Base-by-base conservation (phyloP, 805 yeast species). In the Suhomyces xylopsoci region DNA sequence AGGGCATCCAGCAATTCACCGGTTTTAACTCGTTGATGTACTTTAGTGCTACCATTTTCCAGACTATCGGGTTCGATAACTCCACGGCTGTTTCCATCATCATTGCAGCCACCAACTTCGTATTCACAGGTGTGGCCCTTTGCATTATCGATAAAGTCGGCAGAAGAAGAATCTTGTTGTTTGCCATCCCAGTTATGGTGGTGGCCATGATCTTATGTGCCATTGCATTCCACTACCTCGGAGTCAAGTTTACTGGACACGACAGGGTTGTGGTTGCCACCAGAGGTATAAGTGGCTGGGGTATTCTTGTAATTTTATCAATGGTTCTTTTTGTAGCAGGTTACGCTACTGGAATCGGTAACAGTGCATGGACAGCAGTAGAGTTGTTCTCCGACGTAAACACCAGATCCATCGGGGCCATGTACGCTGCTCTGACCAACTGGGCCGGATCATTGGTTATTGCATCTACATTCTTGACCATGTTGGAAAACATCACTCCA, bases 281-380 rank as follows among this genome's bases (percentile, higher is more conserved):
- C 28, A 67, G 74, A 19, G 82, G 83, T 5, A 83, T 86, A 50
- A 73, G 83, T 25, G 84, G 90, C 2, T 92, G 97, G 97, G 96
- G 97, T 19, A 82, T 88, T 56, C 84, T 92, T 14, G 83, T 93
- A 51, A 87, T 94, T 57, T 78, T 91, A 38, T 85, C 90, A 50
- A 91, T 92, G 89, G 90, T 93, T 57, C 68, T 83, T 41, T 94
- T 78, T 65, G 97, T 92, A 45, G 97, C 96, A 2, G 84, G 87
- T 50, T 93, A 92, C 67, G 97, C 97, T 47, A 76, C 90, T 59
- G 98, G 98, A 60, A 89, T 92, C 60, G 99, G 99, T 73, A 92
- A 93, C 69, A 94, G 90, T 51, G 97, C 98, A 52, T 93, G 99
- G 99, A 97, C 93, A 67, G 97, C 94, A 66, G 87, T 93, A 52